These are phyloP conservation scores for Candida easanensis DNA, from an alignment of 805 yeast genomes.

Conservation along the genomic window DNA sequence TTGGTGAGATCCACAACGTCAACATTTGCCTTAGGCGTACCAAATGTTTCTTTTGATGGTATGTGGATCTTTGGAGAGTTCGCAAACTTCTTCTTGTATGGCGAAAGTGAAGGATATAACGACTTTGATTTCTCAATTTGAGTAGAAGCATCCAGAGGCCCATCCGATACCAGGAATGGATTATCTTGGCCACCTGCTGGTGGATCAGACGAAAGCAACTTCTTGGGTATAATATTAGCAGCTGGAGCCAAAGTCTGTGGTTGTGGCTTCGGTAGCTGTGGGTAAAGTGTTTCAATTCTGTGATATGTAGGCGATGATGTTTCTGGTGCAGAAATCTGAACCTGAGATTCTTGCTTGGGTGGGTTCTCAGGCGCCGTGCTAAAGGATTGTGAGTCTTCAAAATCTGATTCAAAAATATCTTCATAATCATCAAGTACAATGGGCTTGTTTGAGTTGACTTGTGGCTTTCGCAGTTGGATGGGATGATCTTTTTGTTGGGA, in stretches of 20 bases:
- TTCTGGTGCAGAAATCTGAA: conserved; percentile 21
- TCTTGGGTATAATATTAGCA: not conserved
- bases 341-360: not conserved
- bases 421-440: conserved; percentile 13
- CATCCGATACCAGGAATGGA: not conserved
- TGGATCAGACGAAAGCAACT: too few species aligned
- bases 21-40: not conserved
- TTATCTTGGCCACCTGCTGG: not conserved
- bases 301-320: conserved; percentile 30
- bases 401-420: conserved; percentile 9
- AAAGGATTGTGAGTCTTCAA: not conserved
- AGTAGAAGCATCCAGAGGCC: not conserved
- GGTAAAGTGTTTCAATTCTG: conserved; percentile 23
- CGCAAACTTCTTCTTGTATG: conserved; percentile 7
- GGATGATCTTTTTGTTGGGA: not conserved
- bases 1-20: not conserved
- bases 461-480: not conserved
- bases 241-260: not conserved
- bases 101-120: conserved; percentile 10
- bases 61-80: not conserved
- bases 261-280: not conserved
- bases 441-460: not conserved
- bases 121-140: not conserved
- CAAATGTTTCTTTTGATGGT: not conserved
- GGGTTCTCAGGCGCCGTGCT: not conserved